Base-by-base conservation (phyloP, 306 rosid genomes). In the Sicyos baderoa region DNA sequence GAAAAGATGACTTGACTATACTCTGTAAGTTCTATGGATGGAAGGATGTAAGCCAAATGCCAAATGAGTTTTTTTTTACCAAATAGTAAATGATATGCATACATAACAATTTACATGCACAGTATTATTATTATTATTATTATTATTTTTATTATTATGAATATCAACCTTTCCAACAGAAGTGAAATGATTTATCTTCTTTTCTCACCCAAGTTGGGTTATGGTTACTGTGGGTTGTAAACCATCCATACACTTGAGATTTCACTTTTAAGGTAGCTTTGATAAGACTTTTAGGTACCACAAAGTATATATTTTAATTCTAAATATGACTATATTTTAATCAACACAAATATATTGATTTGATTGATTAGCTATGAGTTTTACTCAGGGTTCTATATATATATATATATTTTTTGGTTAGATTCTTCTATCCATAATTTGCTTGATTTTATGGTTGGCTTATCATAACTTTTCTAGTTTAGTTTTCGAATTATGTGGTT, bases 131-230 rank as follows among this genome's bases (percentile, higher is more conserved):
- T n/a, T n/a, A n/a, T n/a, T n/a, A n/a, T n/a, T n/a, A n/a, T n/a
- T n/a, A n/a, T n/a, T n/a, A n/a, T n/a, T n/a, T n/a, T n/a, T n/a
- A n/a, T n/a, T n/a, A n/a, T n/a, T n/a, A n/a, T n/a, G n/a, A n/a
- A n/a, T n/a, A n/a, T 56, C 40, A 56, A 29, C 62, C 14, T 29
- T 27, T 16, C 65, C 16, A 13, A 59, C 22, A 2, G 6, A 59
- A 25, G 17, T 59, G 65, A 59, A 29, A 59, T 59, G 65, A 29
- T 59, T 59, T 16, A 59, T 59, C 42, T 55, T 14, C 4, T 54
- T 19, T 22, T 54, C 59, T 54, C 58, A 19, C 59, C 10, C 59
- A 9, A 19, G 29, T 54, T 57, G 27, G 40, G 62, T 23, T 56
- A 22, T 18, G 21, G 21, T 21, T 10, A 54, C 17, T 56, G 62